A percentile compares a stretch with the other conserved stretches of the same genome.
These are phyloP conservation scores for Ustulina deusta DNA, from an alignment of 2,329 filamentous ascomycete genomes.

Conservation along the genomic window DNA sequence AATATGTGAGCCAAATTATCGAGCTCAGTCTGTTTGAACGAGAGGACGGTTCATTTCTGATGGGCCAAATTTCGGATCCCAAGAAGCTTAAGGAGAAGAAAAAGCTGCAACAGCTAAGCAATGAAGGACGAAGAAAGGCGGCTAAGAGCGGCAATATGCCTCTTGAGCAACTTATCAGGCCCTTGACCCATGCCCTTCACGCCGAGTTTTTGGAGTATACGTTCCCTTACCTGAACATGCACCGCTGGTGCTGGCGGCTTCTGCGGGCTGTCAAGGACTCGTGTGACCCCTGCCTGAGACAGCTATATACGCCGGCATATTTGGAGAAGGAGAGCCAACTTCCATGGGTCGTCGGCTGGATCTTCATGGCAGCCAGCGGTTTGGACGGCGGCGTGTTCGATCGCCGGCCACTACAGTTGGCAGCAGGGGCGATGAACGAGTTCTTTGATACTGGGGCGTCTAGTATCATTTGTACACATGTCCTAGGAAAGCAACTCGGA, in stretches of 20 bases:
- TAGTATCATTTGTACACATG: conserved; percentile 1
- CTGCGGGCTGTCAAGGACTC: conserved; percentile 51
- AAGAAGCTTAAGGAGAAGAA: conserved; percentile 36
- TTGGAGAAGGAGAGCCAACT: conserved; percentile 55
- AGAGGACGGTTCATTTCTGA: conserved; percentile 35
- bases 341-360: conserved; percentile 56
- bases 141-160: conserved; percentile 33
- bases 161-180: conserved; percentile 48
- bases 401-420: conserved; percentile 22
- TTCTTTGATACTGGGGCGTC: conserved; percentile 14
- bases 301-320: conserved; percentile 53
- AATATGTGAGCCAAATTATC: conserved; percentile 54
- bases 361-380: conserved; percentile 51
- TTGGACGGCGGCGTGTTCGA: conserved; percentile 4
- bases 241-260: conserved; percentile 56
- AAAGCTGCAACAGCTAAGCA: conserved; percentile 32
- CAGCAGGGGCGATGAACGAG: conserved; percentile 21
- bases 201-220: conserved; percentile 53
- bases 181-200: conserved; percentile 52
- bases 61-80: conserved; percentile 40
- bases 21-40: conserved; percentile 47
- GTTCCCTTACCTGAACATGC: conserved; percentile 58
- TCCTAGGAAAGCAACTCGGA: conserved; percentile 13
- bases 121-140: conserved; percentile 8
- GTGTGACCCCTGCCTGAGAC: conserved; percentile 49